Percentiles rank a stretch among this genome's conserved stretches.
These are phyloP conservation scores for Monosiga brevicollis DNA, from an alignment of 78 protist genomes.

Conservation along the genomic window DNA sequence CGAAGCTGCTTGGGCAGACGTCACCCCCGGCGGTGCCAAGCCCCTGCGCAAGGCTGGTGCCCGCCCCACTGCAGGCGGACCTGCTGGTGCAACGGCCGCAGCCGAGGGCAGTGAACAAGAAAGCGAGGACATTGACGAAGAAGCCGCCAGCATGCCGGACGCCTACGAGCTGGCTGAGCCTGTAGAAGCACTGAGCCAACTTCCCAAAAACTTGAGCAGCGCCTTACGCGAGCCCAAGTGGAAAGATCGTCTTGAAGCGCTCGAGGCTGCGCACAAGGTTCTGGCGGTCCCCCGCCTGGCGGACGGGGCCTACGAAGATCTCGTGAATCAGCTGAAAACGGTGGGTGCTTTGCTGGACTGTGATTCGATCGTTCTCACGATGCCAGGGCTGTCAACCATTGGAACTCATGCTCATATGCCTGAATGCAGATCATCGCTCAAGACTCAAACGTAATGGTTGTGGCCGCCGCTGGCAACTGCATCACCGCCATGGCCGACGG, in stretches of 20 bases:
- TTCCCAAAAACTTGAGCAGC: not conserved
- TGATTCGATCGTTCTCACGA: not conserved
- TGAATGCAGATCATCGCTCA: not conserved
- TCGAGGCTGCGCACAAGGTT: not conserved
- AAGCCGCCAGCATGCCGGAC: not conserved
- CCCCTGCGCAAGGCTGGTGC: not conserved
- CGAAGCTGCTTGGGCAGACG: not conserved
- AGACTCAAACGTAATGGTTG: slow-evolving; percentile 3
- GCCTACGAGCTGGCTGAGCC: not conserved
- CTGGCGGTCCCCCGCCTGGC: not conserved
- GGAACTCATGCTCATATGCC: not conserved
- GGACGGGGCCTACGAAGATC: not conserved
- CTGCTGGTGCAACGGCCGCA: not conserved
- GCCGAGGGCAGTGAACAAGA: not conserved
- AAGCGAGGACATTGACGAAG: not conserved
- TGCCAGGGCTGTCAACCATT: not conserved
- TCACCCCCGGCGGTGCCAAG: not conserved
- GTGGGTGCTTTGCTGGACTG: not conserved
- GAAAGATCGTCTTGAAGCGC: not conserved
- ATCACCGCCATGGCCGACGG: not conserved
- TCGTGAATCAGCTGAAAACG: not conserved
- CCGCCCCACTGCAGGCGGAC: not conserved
- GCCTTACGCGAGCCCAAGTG: not conserved
- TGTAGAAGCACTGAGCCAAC: not conserved
- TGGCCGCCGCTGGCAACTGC: not conserved